phyloP scores from a whole-genome alignment of 2,329 filamentous ascomycete genomes.

The Penicillium concentricum region DNA sequence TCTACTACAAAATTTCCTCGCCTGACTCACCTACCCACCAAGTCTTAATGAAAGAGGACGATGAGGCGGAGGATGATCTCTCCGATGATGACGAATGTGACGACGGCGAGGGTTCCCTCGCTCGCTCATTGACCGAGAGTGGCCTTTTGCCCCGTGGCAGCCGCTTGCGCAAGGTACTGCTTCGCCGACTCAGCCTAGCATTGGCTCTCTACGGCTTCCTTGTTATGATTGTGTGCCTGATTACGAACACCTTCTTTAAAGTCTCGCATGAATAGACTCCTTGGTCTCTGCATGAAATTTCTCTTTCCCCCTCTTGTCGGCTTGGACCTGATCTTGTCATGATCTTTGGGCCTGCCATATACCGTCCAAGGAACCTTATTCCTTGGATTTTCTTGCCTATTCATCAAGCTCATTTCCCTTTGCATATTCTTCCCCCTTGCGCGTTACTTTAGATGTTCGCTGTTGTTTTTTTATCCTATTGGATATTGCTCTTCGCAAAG shows the following conservation, averaged over 20 bases:
- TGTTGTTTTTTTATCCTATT: neutral
- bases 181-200: conserved; percentile 71
- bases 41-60: conserved; percentile 83
- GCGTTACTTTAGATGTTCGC: neutral
- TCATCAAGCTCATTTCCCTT: neutral
- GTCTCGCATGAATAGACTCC: conserved; percentile 54
- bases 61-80: conserved; percentile 62
- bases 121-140: conserved; percentile 53
- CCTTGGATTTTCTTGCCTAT: neutral
- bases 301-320: neutral
- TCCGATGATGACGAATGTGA: conserved; percentile 39
- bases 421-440: neutral
- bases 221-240: conserved; percentile 86
- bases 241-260: conserved; percentile 80
- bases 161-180: conserved; percentile 61
- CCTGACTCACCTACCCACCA: conserved; percentile 86
- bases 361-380: neutral
- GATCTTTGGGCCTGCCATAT: neutral
- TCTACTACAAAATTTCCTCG: conserved; percentile 97
- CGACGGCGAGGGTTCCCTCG: conserved; percentile 37
- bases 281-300: neutral
- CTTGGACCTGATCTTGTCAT: neutral
- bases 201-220: conserved; percentile 79
- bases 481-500: neutral
- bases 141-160: conserved; percentile 60